Evolutionary conservation across 768 basidiomycete genomes (phyloP), one percentile per base, ranked within the genome.

Genomic region (Russula emetica): DNA sequence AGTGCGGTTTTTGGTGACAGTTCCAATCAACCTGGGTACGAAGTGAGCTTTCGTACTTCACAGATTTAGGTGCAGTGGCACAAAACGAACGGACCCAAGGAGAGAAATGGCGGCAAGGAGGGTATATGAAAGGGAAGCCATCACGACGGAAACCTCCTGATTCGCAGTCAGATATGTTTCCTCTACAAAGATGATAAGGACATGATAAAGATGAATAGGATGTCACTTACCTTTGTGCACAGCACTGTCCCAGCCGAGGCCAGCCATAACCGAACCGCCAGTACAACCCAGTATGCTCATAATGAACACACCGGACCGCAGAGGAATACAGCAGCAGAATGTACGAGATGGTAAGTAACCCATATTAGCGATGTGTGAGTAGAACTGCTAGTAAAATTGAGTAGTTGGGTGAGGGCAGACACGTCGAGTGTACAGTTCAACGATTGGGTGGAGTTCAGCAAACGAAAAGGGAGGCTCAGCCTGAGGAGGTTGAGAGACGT

Each of bases 301-400:
- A 45, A 85, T 81, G 72, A 85, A 82, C 49, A 85, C 83, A 64
- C 85, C 84, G 60, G 84, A 76, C 69, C 85, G 79, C 71, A 86
- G 85, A 32, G 84, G 85, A 70, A 86, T 78, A 75, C 83, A 86
- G 74, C 81, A 84, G 74, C 83, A 85, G 73, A 86, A 86, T 70
- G 75, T 83, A 67, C 79, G 80, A 22, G 81, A 79, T 64, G 78
- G 81, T 69, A 82, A 77, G 75, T 80, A 77, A 67, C 68, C 75
- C 82, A 83, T 82, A 18, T n/a, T 20, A 13, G 38, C 13, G 28
- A 50, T 32, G 5, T 50, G 8, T 6, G 30, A 20, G 34, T 55
- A 28, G 52, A 16, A 54, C 30, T 28, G 45, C 24, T 49, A 55
- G 28, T 47, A 14, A 47, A 34, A 20, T 32, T 49, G 24, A 34